Evolutionary conservation across 2,329 filamentous ascomycete genomes (phyloP).

Genomic region (Colletotrichum sp.): DNA sequence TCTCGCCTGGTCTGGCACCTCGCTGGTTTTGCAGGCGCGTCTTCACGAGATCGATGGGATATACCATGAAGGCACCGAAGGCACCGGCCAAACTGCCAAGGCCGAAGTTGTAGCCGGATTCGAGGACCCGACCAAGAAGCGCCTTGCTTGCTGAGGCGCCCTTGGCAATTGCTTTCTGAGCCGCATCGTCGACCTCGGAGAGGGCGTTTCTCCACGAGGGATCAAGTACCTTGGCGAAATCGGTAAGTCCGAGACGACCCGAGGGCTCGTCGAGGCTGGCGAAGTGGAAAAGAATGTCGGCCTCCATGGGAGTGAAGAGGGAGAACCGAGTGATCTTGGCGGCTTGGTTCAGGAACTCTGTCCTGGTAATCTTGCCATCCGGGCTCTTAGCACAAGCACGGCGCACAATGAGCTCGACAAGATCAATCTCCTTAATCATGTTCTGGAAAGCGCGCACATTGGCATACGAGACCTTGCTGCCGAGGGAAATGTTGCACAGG

Average conservation of each 20-base stretch:
- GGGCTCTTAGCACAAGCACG: conserved; percentile 82
- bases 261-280: conserved; percentile 90
- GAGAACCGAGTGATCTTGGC: conserved; percentile 91
- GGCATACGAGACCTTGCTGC: conserved; percentile 95
- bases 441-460: conserved; percentile 98
- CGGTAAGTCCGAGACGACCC: conserved; percentile 78
- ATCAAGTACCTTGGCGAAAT: conserved; percentile 96
- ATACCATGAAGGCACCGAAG: conserved; percentile 99
- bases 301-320: conserved; percentile 97
- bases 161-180: conserved; percentile 39
- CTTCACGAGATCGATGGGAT: conserved; percentile 98
- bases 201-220: conserved; percentile 80
- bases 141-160: conserved; percentile 51
- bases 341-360: conserved; percentile 95
- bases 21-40: conserved; percentile 98
- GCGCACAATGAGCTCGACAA: conserved; percentile 91
- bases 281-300: conserved; percentile 98
- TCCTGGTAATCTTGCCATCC: conserved; percentile 92
- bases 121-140: conserved; percentile 68
- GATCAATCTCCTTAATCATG: conserved; percentile 96
- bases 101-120: conserved; percentile 88
- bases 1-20: conserved; percentile 78
- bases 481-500: conserved; percentile 90
- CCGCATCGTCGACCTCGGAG: conserved; percentile 54
- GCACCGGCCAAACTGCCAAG: conserved; percentile 91